A percentile compares a stretch with the other conserved stretches of the same genome.
Evolutionary conservation across 2,329 filamentous ascomycete genomes (phyloP).

Genomic region (Colletotrichum ledebouriae): DNA sequence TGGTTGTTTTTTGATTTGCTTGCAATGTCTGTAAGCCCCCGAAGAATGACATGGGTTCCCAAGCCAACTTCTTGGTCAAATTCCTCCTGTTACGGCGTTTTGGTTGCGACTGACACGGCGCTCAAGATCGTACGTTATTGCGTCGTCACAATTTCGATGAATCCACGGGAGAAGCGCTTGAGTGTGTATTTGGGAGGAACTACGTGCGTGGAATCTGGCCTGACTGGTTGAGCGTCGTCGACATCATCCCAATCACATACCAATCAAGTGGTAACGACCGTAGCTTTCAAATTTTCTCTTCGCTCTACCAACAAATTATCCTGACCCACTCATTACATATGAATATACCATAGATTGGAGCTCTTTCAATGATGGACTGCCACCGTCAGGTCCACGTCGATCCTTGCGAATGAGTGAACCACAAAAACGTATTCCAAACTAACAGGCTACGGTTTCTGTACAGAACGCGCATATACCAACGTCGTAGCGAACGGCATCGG

Average conservation of each 20-base stretch:
- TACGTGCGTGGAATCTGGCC: not conserved
- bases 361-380: conserved; percentile 23
- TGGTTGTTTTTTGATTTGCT: no score
- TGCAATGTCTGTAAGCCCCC: no score
- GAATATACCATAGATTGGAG: conserved; percentile 37
- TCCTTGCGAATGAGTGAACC: conserved; percentile 37
- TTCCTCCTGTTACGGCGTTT: no score
- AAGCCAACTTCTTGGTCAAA: no score
- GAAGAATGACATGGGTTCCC: no score
- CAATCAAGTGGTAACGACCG: conserved; percentile 35
- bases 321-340: conserved; percentile 38
- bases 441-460: conserved; percentile 28
- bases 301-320: conserved; percentile 37
- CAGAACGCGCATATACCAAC: conserved; percentile 25
- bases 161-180: not conserved
- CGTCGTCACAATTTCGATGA: no score
- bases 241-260: not conserved
- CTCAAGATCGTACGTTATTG: no score
- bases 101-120: no score
- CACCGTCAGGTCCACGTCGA: conserved; percentile 30
- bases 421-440: conserved; percentile 28
- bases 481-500: conserved; percentile 19
- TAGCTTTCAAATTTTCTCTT: conserved; percentile 37
- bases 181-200: not conserved
- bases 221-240: not conserved